Evolutionary conservation across 2,329 filamentous ascomycete species (phyloP).

Genomic region (Phialocephala sp.): DNA sequence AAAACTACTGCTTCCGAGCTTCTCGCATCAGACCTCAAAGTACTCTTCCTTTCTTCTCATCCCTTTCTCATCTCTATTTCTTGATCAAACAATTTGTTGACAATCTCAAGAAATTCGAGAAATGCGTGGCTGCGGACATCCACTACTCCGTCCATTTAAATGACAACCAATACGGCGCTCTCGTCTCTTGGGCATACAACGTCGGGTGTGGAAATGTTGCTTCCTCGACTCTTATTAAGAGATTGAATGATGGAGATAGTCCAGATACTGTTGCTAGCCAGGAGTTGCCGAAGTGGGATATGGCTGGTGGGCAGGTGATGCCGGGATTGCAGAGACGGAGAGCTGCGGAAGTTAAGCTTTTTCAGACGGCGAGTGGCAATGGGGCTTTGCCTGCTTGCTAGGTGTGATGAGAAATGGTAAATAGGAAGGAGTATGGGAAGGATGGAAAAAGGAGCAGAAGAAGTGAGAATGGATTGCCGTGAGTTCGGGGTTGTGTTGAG

Average conservation of each 20-base stretch:
- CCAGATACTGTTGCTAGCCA: conserved; percentile 48
- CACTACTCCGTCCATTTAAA: conserved; percentile 48
- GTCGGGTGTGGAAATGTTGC: conserved; percentile 50
- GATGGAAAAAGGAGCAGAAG: too few species aligned
- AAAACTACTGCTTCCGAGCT: conserved; percentile 48
- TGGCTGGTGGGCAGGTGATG: conserved; percentile 48
- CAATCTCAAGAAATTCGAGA: conserved; percentile 33
- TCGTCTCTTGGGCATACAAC: conserved; percentile 59
- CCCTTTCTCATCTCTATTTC: not conserved
- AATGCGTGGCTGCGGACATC: conserved; percentile 48
- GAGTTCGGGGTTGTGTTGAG: too few species aligned
- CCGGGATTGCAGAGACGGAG: conserved; percentile 50
- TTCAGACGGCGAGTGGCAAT: conserved; percentile 34
- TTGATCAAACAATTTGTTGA: not conserved
- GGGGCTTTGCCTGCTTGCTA: conserved; percentile 39
- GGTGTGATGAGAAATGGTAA: not conserved
- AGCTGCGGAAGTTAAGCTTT: conserved; percentile 51
- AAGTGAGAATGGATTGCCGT: too few species aligned
- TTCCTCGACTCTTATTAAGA: conserved; percentile 49
- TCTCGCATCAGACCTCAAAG: conserved; percentile 48
- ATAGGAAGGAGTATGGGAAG: not conserved
- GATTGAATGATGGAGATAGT: conserved; percentile 52
- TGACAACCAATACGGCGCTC: conserved; percentile 58
- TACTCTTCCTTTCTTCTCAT: conserved; percentile 25
- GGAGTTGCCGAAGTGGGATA: conserved; percentile 56